Evolutionary conservation across 441 rosid genomes (phyloP), one percentile per base, ranked within the genome.

Genomic region (Euphorbia schlechtendalii): DNA sequence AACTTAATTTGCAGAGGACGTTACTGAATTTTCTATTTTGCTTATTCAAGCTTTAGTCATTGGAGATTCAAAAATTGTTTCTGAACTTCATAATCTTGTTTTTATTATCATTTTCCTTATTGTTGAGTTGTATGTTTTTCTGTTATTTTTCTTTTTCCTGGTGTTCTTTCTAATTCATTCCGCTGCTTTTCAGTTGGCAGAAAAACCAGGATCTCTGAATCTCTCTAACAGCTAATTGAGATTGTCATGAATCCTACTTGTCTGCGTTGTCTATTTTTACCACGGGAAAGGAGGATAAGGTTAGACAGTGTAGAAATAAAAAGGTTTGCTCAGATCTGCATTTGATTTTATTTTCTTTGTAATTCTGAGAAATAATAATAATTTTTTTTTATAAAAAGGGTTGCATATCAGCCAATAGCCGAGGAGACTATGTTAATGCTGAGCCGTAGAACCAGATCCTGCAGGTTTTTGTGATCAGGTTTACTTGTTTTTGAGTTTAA

Each of bases 171-270:
- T 5, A 2, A 32, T 3, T 2, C 36, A 2, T 43, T n/a, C 46
- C 61, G 69, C 25, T 62, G 55, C 57, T 56, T 53, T 79, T 73
- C 81, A 94, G 99, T 79, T 89, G 77, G 88, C 92, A 38, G 67
- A 86, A 71, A 94, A 86, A 79, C 78, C 94, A 67, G 99, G 97
- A 70, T 83, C 96, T 68, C 72, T 84, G 0, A 97, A 95, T n/a
- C n/a, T n/a, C n/a, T n/a, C n/a, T n/a, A n/a, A n/a, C n/a, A n/a
- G n/a, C n/a, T n/a, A n/a, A n/a, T n/a, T n/a, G n/a, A n/a, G n/a
- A 76, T 83, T 67, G 79, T 88, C 60, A 83, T 82, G 74, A 89
- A 88, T 76, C 98, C 96, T 69, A 78, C 74, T 69, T 64, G 7
- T 66, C 69, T 68, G 74, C 75, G 57, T 72, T 76, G 43, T 77